Conservation (phyloP, 73 alveolate genomes). For the Symbiodinium pilosum region DNA sequence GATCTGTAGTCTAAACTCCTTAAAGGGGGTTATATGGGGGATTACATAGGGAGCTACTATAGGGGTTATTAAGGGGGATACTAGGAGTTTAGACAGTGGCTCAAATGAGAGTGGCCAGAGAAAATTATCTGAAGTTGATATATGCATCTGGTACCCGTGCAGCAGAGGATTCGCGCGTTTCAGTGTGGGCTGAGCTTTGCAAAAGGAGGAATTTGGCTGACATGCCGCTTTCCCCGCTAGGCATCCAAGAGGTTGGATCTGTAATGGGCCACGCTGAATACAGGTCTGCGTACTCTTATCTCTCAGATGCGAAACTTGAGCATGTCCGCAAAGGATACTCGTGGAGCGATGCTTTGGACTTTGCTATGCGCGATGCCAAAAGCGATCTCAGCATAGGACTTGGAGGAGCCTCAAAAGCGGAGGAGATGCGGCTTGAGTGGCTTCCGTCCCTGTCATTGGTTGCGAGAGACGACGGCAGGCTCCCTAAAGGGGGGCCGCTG, state of each 20-base stretch:
- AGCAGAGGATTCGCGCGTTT: not conserved
- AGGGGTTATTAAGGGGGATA: too few species aligned
- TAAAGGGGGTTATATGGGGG: too few species aligned
- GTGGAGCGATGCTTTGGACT: not conserved
- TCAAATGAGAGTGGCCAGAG: not conserved
- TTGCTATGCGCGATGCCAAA: conserved; percentile 11
- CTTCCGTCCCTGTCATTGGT: not conserved
- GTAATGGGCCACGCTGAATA: not conserved
- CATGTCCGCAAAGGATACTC: not conserved
- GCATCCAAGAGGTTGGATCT: not conserved
- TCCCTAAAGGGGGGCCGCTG: not conserved
- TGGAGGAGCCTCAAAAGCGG: not conserved
- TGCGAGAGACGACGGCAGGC: not conserved
- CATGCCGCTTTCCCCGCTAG: not conserved
- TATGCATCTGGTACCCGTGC: not conserved
- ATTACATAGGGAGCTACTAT: too few species aligned
- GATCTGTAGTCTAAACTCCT: too few species aligned
- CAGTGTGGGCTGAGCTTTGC: not conserved
- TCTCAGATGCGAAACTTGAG: not conserved
- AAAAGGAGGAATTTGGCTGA: not conserved
- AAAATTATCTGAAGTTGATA: not conserved
- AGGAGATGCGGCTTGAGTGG: not conserved
- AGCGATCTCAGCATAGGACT: not conserved
- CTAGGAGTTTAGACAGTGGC: too few species aligned
- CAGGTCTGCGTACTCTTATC: not conserved